Base-by-base conservation (phyloP, 2,329 filamentous ascomycete genomes). In the Madurella mycetomatis region DNA sequence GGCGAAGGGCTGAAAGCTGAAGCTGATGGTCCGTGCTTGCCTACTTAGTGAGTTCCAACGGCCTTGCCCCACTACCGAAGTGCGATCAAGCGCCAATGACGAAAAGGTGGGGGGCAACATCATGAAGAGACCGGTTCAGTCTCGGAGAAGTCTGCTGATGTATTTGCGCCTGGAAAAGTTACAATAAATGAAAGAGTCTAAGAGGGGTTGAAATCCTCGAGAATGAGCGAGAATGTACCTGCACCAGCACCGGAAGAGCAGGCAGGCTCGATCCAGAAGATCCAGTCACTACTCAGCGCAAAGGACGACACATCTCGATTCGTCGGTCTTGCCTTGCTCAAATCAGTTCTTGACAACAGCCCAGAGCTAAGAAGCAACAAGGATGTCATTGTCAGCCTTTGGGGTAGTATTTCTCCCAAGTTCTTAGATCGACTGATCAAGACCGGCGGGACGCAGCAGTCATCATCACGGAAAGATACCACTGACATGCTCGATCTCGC, bases 281-380 rank as follows among this genome's bases (percentile, higher is more conserved):
- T 86, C 50, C 73, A 81, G 59, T 63, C 72, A 1, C 74, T 87
- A 2, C 75, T 88, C 34, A 72, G 73, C 51, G 69, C 80, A 51
- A 83, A 82, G 56, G 79, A 87, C 64, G 85, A 88, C 65, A 88
- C 85, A 0, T 81, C 83, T 17, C 78, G 82, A 63, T 87, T 88
- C 60, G 84, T 87, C 40, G 85, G 84, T 8, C 72, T 88, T 18
- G 82, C 84, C 1, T 74, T 88, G 18, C 74, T 88, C 48, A 86
- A 84, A 63, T 80, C 82, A n/a, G 70, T 85, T 12, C 74, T 88
- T 32, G 84, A 87, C 67, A 83, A 81, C 64, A 78, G 80, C 5
- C 69, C 74, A 18, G 67, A 75, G n/a, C 67, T 84, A 18, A 74
- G 74, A 43, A 68, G 75, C 49, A 74, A 84, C 66, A 70, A 74